Evolutionary conservation across 116 monocot genomes (phyloP), one percentile per base, ranked within the genome.

Genomic region (Posidonia oceanica): DNA sequence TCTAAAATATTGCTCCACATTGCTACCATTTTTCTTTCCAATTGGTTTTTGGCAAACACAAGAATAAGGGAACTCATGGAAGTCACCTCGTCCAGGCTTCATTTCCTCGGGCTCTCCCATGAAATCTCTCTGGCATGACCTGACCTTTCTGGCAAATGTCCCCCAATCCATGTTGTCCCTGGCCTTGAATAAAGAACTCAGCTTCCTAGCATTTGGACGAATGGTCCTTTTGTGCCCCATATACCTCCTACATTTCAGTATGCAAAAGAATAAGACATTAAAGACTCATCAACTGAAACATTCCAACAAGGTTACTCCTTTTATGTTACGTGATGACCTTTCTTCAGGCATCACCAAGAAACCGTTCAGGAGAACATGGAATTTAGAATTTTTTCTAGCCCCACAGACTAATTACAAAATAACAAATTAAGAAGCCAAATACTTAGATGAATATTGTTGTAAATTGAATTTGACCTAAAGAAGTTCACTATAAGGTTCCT

Each of bases 61-160:
- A 4, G 96, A 69, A 75, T 75, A 89, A 10, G 96, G 92, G 60
- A 87, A 96, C 67, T 96, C 96, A 75, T 89, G 87, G 67, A 96
- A 96, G 36, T 96, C 96, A 38, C 86, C 91, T 69, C 86, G 66
- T 23, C 89, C 91, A 4, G 87, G 78, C 36, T 72, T 86, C 87
- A 96, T 82, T 63, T 96, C 96, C 36, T 91, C 86, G 13, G 96
- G 91, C 29, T 96, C 96, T 36, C 96, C 92, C 89, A 91, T 86
- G 59, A 91, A 91, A 42, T 79, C 87, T 71, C 85, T 84, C 80
- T 96, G 92, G 55, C 36, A 60, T 7, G 73, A 70, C 83, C 75
- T 83, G 7, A 91, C 85, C 74, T 83, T 88, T 41, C 65, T 74
- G 8, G 87, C 69, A 77, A 96, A 89, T 3, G 74, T 78, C 16